Conservation (phyloP, 2,329 filamentous ascomycete genomes). For the Lasiodiplodia gonubiensis region DNA sequence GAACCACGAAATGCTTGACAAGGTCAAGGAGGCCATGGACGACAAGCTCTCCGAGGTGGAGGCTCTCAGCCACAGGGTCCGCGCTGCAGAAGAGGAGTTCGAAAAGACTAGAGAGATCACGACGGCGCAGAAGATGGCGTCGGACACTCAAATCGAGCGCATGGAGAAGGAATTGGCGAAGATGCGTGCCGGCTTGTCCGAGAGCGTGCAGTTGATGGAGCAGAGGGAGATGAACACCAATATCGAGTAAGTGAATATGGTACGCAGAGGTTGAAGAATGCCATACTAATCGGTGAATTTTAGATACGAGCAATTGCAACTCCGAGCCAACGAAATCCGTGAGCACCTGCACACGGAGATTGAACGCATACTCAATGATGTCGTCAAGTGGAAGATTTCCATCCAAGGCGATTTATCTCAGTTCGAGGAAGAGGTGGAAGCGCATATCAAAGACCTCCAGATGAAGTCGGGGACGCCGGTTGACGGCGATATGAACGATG, state of each 20-base stretch:
- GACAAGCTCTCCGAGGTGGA: conserved; percentile 94
- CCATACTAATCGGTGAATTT: conserved; percentile 16
- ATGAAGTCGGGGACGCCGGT: conserved; percentile 55
- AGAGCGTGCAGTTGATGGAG: conserved; percentile 89
- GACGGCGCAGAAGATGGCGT: conserved; percentile 83
- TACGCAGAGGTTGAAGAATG: neutral
- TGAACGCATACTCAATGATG: conserved; percentile 93
- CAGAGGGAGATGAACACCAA: conserved; percentile 96
- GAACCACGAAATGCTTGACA: conserved; percentile 86
- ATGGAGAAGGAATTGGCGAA: conserved; percentile 98
- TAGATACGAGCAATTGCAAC: conserved; percentile 90
- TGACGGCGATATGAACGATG: conserved; percentile 37
- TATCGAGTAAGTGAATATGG: conserved; percentile 71
- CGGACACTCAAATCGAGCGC: conserved; percentile 94
- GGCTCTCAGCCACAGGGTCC: conserved; percentile 83
- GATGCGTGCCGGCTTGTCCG: conserved; percentile 82
- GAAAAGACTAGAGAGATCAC: conserved; percentile 90
- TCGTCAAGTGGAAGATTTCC: conserved; percentile 98
- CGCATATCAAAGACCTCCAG: conserved; percentile 73
- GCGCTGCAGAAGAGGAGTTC: conserved; percentile 89
- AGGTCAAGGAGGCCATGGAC: conserved; percentile 94
- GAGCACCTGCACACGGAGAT: conserved; percentile 98
- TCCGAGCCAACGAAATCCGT: conserved; percentile 80
- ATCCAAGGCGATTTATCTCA: conserved; percentile 91
- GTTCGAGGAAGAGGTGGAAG: conserved; percentile 90